Evolutionary conservation across 2,329 filamentous ascomycete species (phyloP), one percentile per base, ranked within the genome.

Genomic region (Pseudogymnoascus sp.): DNA sequence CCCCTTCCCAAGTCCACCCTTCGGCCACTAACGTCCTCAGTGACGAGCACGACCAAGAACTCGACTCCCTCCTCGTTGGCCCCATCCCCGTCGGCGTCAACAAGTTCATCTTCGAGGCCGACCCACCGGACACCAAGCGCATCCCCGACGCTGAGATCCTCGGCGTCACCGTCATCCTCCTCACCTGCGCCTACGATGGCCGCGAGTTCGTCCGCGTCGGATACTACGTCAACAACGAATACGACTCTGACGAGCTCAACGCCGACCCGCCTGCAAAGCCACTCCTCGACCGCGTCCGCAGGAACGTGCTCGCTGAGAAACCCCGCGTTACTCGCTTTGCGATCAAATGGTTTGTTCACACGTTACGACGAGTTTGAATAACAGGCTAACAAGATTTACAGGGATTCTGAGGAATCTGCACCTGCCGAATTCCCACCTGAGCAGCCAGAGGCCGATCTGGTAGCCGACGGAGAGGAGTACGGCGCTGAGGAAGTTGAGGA

Each of bases 181-280:
- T 99, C 69, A 96, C 92, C 64, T 97, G 95, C 78, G 90, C 91
- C 76, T 99, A 99, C 78, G 95, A 99, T 72, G 89, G 90, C 62
- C 87, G 95, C 73, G 95, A 99, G 77, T 99, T 99, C 72, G 92
- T 99, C 40, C 92, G 95, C 69, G 93, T 99, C 44, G 95, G 95
- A 67, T 99, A 99, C 84, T 99, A 99, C 71, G 95, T 99, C 72
- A 99, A 97, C 83, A 99, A 99, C 73, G 96, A 99, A 77, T 99
- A 99, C 76, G 91, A 96, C 70, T 89, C 90, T 26, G 91, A 96
- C 72, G 91, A 96, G 75, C 83, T 99, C 67, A 89, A 86, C 71
- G 87, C 88, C 59, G 93, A 97, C 71, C 95, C 95, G 9, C 95
- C 95, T 6, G 83, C 91, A 64, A 96, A 96, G 81, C 93, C 93